Percentiles rank a stretch among this genome's conserved stretches.
These are phyloP conservation scores for Coniochaeta sp. DNA, from an alignment of 2,329 filamentous ascomycete genomes.

Conservation along the genomic window DNA sequence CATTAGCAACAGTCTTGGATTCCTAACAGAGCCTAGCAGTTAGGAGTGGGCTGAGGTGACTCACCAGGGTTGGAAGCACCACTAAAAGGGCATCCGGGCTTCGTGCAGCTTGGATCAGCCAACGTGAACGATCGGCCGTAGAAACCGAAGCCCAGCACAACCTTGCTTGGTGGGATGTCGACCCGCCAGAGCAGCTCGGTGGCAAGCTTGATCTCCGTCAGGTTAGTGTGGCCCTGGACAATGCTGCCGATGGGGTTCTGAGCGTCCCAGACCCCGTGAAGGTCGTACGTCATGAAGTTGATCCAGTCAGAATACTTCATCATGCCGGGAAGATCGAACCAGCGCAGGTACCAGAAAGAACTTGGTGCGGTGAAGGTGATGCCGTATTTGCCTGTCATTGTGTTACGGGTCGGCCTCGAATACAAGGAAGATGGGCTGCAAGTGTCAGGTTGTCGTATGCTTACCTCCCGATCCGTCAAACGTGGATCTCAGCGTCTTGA, in stretches of 20 bases:
- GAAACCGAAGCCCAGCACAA: constrained; percentile 33
- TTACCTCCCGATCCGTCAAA: constrained; percentile 1
- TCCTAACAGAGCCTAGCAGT: background rate
- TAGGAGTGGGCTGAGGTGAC: background rate
- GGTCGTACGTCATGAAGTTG: constrained; percentile 26
- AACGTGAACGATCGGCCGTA: constrained; percentile 27
- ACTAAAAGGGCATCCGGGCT: constrained; percentile 11
- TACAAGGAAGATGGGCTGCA: too few species aligned
- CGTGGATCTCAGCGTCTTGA: constrained; percentile 33
- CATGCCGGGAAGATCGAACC: constrained; percentile 14
- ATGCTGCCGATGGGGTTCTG: constrained; percentile 13
- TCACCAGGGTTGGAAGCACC: background rate
- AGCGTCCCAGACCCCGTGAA: constrained; percentile 8
- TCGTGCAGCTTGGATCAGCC: too few species aligned
- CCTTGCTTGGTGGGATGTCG: constrained; percentile 27
- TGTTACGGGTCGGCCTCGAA: background rate
- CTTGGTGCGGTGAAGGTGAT: constrained; percentile 10
- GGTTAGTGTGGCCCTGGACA: constrained; percentile 31
- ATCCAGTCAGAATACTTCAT: constrained; percentile 20
- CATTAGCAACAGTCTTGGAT: background rate
- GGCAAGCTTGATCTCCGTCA: constrained; percentile 31
- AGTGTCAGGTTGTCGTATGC: background rate
- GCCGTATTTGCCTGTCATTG: constrained; percentile 1
- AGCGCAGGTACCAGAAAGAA: constrained; percentile 12
- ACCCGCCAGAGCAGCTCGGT: constrained; percentile 36